phyloP scores from a whole-genome alignment of 176 grass and related monocot genomes.

The Bromus sterilis region DNA sequence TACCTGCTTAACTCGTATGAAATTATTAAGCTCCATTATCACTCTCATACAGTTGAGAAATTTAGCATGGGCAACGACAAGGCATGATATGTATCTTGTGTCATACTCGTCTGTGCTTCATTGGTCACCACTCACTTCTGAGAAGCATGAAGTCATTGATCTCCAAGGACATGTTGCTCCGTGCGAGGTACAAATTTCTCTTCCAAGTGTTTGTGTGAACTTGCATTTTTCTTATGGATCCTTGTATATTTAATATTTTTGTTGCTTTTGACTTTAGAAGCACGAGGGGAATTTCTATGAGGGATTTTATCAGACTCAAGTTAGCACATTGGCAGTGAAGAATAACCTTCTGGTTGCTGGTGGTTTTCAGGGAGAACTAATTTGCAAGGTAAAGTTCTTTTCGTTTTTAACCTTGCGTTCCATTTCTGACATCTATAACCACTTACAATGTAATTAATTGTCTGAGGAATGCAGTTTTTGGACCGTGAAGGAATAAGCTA shows the following conservation, averaged over 20 bases:
- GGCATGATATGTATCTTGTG: conserved; percentile 80
- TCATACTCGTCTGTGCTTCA: conserved; percentile 67
- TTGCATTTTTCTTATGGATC: background rate
- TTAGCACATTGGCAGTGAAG: conserved; percentile 75
- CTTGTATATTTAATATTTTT: conserved; percentile 13
- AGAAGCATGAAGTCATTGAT: conserved; percentile 64
- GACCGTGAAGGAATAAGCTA: conserved; percentile 83
- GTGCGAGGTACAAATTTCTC: conserved; percentile 43
- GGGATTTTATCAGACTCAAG: conserved; percentile 76
- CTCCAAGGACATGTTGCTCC: conserved; percentile 62
- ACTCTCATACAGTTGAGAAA: conserved; percentile 72
- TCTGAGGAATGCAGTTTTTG: conserved; percentile 47
- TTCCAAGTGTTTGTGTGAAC: conserved; percentile 1
- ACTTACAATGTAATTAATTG: background rate
- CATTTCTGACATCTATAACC: background rate
- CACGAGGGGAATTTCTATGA: conserved; percentile 71
- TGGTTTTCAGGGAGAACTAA: conserved; percentile 77
- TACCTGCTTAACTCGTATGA: background rate
- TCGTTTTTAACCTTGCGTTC: conserved; percentile 5
- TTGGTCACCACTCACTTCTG: conserved; percentile 50
- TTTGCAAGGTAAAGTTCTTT: conserved; percentile 75
- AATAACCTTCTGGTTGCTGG: conserved; percentile 73
- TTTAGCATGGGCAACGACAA: conserved; percentile 82
- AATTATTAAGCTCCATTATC: background rate
- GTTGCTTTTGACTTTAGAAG: conserved; percentile 40